Base-by-base conservation (phyloP, 345 rosid genomes). In the Balakata baccata region DNA sequence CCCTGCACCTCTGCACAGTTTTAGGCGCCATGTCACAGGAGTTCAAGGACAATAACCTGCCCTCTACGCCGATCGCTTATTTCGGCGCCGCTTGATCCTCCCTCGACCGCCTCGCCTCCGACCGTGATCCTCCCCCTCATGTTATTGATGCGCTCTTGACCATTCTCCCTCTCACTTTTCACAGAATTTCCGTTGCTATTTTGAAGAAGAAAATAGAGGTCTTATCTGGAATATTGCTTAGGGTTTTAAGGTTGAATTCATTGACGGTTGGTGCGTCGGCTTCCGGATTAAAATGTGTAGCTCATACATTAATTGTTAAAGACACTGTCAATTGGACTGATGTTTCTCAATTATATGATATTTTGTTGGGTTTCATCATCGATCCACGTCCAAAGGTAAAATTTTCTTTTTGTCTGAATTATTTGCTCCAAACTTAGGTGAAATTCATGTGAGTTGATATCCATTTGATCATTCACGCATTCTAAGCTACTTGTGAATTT, bases 1-100 rank as follows among this genome's bases (percentile, higher is more conserved):
- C 85, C 80, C 87, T 83, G 66, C 87, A 83, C 78, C 75, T 92
- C 68, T 92, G 99, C 71, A 81, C 87, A 38, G 84, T 87, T 43
- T 70, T 95, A 6, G 91, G 90, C 80, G 83, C 88, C 74, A 86
- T 95, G 79, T 78, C 94, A 23, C 96, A 89, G 77, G 89, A 85
- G 70, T 88, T 92, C 56, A 87, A 83, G 61, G 98, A 91, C 65
- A 88, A 84, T 63, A 86, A 81, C 75, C 86, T 87, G 20, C 84
- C 85, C 50, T 84, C 85, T 61, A 83, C 86, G 5, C 89, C 96
- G 1, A 68, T 88, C 63, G 91, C 97, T 75, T 95, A 87, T 86
- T 91, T 90, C 39, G 92, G 88, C 60, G 87, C 87, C 66, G 72
- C 88, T 0, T 85, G 87, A 77, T 82, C 83, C 66, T 91, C 96